Evolutionary conservation across 176 grass and related monocot genomes (phyloP).

Genomic region (Hsuehochloa calcarea): DNA sequence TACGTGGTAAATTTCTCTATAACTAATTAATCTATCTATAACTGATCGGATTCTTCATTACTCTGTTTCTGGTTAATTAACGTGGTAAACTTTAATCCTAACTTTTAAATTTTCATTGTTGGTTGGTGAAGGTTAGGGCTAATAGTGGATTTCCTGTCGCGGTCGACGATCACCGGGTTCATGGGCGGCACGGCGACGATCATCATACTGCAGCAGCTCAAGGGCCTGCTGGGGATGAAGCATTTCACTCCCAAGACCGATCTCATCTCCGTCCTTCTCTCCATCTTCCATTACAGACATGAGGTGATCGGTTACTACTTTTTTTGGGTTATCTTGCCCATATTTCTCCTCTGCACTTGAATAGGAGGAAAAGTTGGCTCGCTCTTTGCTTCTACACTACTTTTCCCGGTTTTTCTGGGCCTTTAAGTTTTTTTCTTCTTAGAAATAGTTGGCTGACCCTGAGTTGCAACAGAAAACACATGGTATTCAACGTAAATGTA

Average conservation of each 20-base stretch:
- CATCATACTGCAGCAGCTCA: conserved; percentile 95
- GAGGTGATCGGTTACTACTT: conserved; percentile 40
- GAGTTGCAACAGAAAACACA: no score
- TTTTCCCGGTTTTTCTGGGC: not conserved
- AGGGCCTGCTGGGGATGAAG: conserved; percentile 80
- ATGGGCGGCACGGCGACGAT: conserved; percentile 93
- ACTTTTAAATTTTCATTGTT: not conserved
- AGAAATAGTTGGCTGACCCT: no score
- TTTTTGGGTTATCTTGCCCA: not conserved
- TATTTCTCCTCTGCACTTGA: not conserved
- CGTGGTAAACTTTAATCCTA: not conserved
- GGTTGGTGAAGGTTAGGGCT: conserved; percentile 65
- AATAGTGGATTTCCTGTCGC: conserved; percentile 90
- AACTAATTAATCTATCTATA: not conserved
- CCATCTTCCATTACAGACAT: conserved; percentile 54
- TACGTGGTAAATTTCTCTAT: not conserved
- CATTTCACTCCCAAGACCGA: conserved; percentile 93
- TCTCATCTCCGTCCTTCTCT: conserved; percentile 65
- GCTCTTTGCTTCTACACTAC: not conserved
- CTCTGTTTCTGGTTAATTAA: not conserved
- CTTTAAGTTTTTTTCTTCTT: not conserved
- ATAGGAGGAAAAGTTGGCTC: not conserved
- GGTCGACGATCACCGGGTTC: conserved; percentile 87
- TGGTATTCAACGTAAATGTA: no score
- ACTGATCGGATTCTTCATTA: not conserved